Evolutionary conservation across 345 rosid species (phyloP), one percentile per base, ranked within the genome.

Genomic region (Linum usitatissimum): DNA sequence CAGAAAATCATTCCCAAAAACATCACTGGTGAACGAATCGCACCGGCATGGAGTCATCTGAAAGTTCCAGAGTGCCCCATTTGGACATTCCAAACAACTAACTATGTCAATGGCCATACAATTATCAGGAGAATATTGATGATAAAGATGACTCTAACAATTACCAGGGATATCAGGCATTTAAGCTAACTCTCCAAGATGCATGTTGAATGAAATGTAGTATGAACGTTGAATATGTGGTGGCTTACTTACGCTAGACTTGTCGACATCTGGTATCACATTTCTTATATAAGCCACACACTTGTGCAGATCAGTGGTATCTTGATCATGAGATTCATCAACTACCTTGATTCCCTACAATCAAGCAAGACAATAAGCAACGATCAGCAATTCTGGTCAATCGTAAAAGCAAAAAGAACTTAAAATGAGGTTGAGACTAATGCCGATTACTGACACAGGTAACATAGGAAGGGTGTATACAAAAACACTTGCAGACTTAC

Each of bases 281-380:
- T 82, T 71, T 48, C 65, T 60, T 64, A 94, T 82, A 66, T 73
- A 78, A 15, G 75, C 64, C 40, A 94, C 59, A 51, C 97, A 94
- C 72, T 94, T 94, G 69, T 90, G 88, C 40, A 94, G 84, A 81
- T 94, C 97, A 0, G 97, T 94, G 63, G 96, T 88, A 71, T 90
- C 97, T 79, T 94, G 99, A 80, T 90, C 96, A 53, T 86, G 80
- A 65, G 95, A 86, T 65, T 82, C 87, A 72, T 87, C 91, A 31
- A 83, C 68, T 19, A 88, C 79, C 73, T 81, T 55, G 12, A 93
- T 90, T 67, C 99, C 99, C 99, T 94, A 79, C 59, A 72, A 62
- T 51, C 49, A 64, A 67, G 57, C 59, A 60, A 71, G 59, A 18
- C 60, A 57, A 59, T 30, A 15, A 19, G 17, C 5, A 1, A 23